Percentiles rank a stretch among this genome's conserved stretches.
Conservation (phyloP, 2,329 filamentous ascomycete genomes). For the Nemania diffusa region DNA sequence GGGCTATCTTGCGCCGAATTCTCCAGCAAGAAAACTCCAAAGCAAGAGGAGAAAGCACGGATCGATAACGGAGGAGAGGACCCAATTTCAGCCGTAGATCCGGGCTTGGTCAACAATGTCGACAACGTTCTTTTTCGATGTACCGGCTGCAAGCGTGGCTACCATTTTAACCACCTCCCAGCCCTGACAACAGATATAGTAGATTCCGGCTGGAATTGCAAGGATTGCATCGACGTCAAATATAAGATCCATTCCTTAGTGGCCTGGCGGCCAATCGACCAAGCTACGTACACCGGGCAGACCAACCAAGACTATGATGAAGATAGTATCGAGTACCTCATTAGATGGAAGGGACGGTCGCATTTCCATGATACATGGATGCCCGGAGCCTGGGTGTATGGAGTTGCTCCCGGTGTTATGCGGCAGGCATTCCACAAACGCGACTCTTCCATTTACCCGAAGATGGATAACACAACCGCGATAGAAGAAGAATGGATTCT, state of each 20-base stretch:
- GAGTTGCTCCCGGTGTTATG: slow-evolving; percentile 71
- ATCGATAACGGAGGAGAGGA: slow-evolving; percentile 82
- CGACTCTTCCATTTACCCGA: slow-evolving; percentile 70
- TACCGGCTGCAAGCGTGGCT: slow-evolving; percentile 77
- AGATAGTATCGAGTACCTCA: slow-evolving; percentile 87
- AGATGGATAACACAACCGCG: slow-evolving; percentile 78
- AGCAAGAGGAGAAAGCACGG: slow-evolving; percentile 85
- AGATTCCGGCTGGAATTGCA: slow-evolving; percentile 77
- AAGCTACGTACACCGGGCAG: slow-evolving; percentile 65
- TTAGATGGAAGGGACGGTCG: slow-evolving; percentile 86
- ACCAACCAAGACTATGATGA: slow-evolving; percentile 69
- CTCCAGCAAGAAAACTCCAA: slow-evolving; percentile 74
- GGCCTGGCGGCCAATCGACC: slow-evolving; percentile 82
- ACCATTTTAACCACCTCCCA: slow-evolving; percentile 86
- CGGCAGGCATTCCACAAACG: slow-evolving; percentile 80
- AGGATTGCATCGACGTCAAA: slow-evolving; percentile 73
- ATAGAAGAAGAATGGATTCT: slow-evolving; percentile 88
- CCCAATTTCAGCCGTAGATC: slow-evolving; percentile 73
- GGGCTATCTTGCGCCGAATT: slow-evolving; percentile 81
- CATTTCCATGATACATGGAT: slow-evolving; percentile 89
- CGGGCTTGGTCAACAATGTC: slow-evolving; percentile 76
- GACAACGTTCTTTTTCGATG: slow-evolving; percentile 87
- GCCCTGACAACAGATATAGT: slow-evolving; percentile 52
- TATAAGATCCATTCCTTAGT: slow-evolving; percentile 81
- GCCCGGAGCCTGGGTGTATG: slow-evolving; percentile 88